Base-by-base conservation (phyloP, 768 basidiomycete genomes). In the Lactifluus subvellereus region DNA sequence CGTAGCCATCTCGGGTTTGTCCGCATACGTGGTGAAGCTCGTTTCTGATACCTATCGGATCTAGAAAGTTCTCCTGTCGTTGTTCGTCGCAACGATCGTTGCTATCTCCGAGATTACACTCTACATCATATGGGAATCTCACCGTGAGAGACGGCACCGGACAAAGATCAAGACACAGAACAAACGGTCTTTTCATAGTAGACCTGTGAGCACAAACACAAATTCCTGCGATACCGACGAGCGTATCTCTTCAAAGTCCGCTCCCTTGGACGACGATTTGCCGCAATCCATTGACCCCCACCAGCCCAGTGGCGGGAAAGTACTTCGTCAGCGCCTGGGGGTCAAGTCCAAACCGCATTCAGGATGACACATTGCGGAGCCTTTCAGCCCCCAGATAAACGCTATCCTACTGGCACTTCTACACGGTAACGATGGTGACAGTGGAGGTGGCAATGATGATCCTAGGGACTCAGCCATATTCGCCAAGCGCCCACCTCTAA, bases 101-200 rank as follows among this genome's bases (percentile, higher is more conserved):
- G 89, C 89, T 6, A 72, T 83, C 3, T 79, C 91, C 11, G 90
- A 93, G 72, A 80, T 79, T 20, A 75, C 84, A 0, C 75, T 93
- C 13, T 91, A 84, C 72, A 75, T 89, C 65, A 87, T 91, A 42
- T 91, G 87, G 87, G 79, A 84, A 63, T 82, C 84, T 35, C 78
- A 82, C 20, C 35, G 56, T 18, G 32, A 20, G 33, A 32, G 20
- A 45, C 10, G 20, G 20, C 45, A 4, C 18, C 52, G 6, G 13
- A 2, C 20, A 10, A 37, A 35, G 6, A 27, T 14, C n/a, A 14
- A 54, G 30, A 33, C 37, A 7, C 27, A 33, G 20, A 33, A 3
- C 30, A 14, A 32, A 48, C 53, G 0, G 2, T 20, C 45, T 14
- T 6, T 3, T 8, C 14, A 6, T 8, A 33, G 11, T 27, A 1